Evolutionary conservation across 78 protist species (phyloP).

Genomic region (Dictyostelium purpureum): DNA sequence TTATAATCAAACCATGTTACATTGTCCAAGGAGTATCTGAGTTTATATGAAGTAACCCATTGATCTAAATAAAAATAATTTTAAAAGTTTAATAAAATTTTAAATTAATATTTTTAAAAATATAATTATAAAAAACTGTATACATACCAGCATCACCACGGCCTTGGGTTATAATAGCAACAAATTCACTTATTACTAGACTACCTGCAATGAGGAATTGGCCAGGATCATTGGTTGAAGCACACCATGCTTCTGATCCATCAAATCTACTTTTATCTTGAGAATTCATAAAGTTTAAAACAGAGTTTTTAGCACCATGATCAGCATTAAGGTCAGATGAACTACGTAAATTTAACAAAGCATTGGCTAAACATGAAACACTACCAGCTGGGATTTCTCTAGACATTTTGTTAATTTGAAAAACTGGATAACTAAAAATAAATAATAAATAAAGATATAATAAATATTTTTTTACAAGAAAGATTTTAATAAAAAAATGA

Average conservation of each 20-base stretch:
- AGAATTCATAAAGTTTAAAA: not conserved
- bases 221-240: conserved; percentile 6
- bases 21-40: conserved; percentile 3
- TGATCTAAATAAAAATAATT: too few species aligned
- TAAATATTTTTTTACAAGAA: too few species aligned
- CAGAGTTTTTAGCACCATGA: not conserved
- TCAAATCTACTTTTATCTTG: not conserved
- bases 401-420: too few species aligned
- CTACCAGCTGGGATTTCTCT: not conserved
- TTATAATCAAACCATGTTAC: conserved; percentile 9
- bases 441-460: too few species aligned
- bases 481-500: too few species aligned
- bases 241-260: conserved; percentile 5
- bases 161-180: conserved; percentile 29
- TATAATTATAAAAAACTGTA: too few species aligned
- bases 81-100: too few species aligned
- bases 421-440: too few species aligned
- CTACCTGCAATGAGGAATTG: conserved; percentile 15
- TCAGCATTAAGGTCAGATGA: conserved; percentile 16
- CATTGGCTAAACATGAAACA: conserved; percentile 18
- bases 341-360: conserved; percentile 9
- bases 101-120: too few species aligned
- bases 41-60: conserved; percentile 31
- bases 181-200: not conserved
- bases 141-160: conserved; percentile 26